A percentile compares a stretch with the other conserved stretches of the same genome.
These are phyloP conservation scores for Xanthoconium purpureum DNA, from an alignment of 768 basidiomycete genomes.

Conservation along the genomic window DNA sequence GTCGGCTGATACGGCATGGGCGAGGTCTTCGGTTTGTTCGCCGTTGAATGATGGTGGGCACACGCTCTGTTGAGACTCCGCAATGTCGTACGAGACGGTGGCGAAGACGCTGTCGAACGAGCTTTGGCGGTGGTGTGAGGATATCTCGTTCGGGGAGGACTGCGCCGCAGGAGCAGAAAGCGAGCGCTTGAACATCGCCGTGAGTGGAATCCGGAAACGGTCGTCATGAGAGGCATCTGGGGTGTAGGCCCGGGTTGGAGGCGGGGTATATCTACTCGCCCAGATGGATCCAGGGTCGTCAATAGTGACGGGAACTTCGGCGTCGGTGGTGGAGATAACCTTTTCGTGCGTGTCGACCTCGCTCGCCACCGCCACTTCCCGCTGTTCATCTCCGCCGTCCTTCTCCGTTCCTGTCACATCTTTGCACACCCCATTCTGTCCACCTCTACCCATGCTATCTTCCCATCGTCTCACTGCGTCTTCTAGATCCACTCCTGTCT, in stretches of 20 bases:
- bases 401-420: constrained; percentile 1
- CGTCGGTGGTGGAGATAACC: not conserved
- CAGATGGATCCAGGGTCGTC: not conserved
- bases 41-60: constrained; percentile 9
- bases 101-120: constrained; percentile 32
- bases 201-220: constrained; percentile 50
- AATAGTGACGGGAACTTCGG: not conserved
- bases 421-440: constrained; percentile 5
- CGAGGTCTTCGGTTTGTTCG: constrained; percentile 25
- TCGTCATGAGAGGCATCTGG: constrained; percentile 24
- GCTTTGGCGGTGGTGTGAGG: constrained; percentile 19
- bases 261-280: not conserved
- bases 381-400: constrained; percentile 26
- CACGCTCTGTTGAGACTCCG: constrained; percentile 16
- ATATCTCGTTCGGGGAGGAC: constrained; percentile 6
- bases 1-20: constrained; percentile 21
- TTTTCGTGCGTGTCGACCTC: constrained; percentile 9
- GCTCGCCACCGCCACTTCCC: constrained; percentile 16
- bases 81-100: constrained; percentile 31
- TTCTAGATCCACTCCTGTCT: constrained; percentile 60
- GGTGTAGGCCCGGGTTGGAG: constrained; percentile 27
- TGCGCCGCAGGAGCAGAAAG: constrained; percentile 51
- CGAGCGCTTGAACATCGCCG: constrained; percentile 65
- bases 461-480: constrained; percentile 56
- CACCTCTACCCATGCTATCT: constrained; percentile 8